A percentile compares a stretch with the other conserved stretches of the same genome.
These are phyloP conservation scores for Tetraselmis striata DNA, from an alignment of 139 green algal genomes.

Conservation along the genomic window DNA sequence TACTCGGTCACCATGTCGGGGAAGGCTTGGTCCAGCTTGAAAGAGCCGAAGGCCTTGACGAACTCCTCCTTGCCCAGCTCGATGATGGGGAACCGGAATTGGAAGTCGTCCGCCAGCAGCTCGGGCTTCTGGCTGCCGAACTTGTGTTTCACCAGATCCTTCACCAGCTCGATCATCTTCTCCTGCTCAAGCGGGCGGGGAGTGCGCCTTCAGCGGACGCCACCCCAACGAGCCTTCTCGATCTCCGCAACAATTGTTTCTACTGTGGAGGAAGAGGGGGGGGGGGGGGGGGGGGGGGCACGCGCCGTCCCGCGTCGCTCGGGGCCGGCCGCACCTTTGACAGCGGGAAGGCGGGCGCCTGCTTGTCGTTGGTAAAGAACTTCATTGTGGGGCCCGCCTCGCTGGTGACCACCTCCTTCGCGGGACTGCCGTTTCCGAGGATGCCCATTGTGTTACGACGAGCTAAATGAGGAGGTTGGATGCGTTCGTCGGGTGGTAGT, in stretches of 20 bases:
- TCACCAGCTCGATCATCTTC: slow-evolving; percentile 18
- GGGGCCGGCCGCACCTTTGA: not conserved
- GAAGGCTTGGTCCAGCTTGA: slow-evolving; percentile 42
- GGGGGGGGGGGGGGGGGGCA: too few relatives aligned
- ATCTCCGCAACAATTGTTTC: too few relatives aligned
- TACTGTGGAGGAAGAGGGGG: too few relatives aligned
- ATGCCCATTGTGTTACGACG: too few relatives aligned
- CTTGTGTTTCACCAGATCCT: slow-evolving; percentile 18
- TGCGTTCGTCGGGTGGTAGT: too few relatives aligned
- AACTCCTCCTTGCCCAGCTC: slow-evolving; percentile 24
- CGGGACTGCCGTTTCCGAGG: not conserved
- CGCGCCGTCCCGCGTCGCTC: too few relatives aligned
- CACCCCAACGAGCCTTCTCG: too few relatives aligned
- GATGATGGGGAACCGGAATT: slow-evolving; percentile 34
- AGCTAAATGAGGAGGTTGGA: too few relatives aligned
- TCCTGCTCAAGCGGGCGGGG: not conserved
- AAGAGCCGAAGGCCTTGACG: slow-evolving; percentile 20
- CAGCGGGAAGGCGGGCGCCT: not conserved
- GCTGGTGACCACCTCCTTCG: not conserved
- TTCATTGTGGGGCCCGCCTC: not conserved
- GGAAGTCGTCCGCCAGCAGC: slow-evolving; percentile 27
- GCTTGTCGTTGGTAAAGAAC: not conserved
- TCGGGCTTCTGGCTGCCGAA: not conserved
- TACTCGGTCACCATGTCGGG: slow-evolving; percentile 35
- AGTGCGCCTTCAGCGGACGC: not conserved